Evolutionary conservation across 768 basidiomycete species (phyloP).

Genomic region (Psilocybe azurescens): DNA sequence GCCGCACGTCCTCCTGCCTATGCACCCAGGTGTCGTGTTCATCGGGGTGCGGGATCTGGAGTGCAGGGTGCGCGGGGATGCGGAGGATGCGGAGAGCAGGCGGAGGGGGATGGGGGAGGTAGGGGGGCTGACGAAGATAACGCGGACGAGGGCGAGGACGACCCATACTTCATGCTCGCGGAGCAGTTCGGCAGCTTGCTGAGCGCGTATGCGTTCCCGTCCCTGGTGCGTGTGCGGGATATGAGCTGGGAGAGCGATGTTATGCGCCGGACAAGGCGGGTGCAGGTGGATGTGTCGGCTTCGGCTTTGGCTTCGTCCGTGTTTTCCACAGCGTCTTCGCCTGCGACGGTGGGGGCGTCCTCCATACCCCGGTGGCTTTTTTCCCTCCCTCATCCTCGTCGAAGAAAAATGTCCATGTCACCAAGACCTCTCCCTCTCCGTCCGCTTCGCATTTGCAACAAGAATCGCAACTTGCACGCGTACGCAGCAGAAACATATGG

Average conservation of each 20-base stretch:
- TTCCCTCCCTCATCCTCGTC: too few relatives aligned
- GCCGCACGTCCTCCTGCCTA: constrained; percentile 71
- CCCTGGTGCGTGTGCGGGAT: constrained; percentile 64
- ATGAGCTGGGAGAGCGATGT: constrained; percentile 62
- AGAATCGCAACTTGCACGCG: too few relatives aligned
- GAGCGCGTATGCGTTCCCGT: constrained; percentile 63
- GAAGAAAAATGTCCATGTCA: too few relatives aligned
- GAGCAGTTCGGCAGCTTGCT: constrained; percentile 70
- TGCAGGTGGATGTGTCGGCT: constrained; percentile 3
- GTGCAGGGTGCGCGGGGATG: constrained; percentile 58
- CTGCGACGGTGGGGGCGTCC: too few relatives aligned
- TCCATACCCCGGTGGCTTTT: too few relatives aligned
- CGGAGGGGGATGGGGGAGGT: constrained; percentile 9
- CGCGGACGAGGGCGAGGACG: constrained; percentile 32
- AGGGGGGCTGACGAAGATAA: too few relatives aligned
- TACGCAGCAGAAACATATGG: too few relatives aligned
- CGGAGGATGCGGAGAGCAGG: constrained; percentile 31
- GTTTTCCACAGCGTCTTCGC: too few relatives aligned
- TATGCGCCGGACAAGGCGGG: constrained; percentile 46
- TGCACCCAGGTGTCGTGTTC: constrained; percentile 63
- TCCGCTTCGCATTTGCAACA: too few relatives aligned
- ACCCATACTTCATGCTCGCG: constrained; percentile 66
- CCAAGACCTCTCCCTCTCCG: too few relatives aligned
- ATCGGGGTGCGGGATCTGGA: constrained; percentile 79
- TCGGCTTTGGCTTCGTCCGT: background rate